These are phyloP conservation scores for Tylopilus sp. DNA, from an alignment of 768 basidiomycete species.

Conservation along the genomic window DNA sequence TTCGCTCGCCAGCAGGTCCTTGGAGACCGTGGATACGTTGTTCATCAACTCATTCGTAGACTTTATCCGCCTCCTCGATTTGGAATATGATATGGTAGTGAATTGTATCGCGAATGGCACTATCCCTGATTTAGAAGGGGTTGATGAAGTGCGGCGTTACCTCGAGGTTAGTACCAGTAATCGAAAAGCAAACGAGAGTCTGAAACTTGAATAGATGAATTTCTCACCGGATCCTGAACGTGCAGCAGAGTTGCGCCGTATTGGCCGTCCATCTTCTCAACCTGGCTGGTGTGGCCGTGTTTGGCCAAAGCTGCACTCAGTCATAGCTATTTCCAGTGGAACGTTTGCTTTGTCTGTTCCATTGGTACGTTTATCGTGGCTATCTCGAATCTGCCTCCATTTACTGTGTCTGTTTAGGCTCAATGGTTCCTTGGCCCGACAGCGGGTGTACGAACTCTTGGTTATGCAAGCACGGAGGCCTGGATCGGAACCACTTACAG, in stretches of 20 bases:
- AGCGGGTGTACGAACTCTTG: neutral
- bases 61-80: neutral
- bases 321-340: slow-evolving; percentile 6
- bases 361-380: slow-evolving; percentile 1
- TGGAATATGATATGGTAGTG: neutral
- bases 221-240: slow-evolving; percentile 6
- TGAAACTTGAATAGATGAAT: neutral
- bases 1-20: neutral
- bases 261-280: slow-evolving; percentile 11
- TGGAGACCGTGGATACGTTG: slow-evolving; percentile 1
- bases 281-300: slow-evolving; percentile 11
- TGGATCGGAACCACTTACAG: slow-evolving; percentile 6
- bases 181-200: neutral
- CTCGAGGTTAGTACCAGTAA: neutral
- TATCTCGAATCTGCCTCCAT: too few species aligned
- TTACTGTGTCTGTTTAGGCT: neutral
- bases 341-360: slow-evolving; percentile 10
- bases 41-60: neutral
- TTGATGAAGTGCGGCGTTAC: slow-evolving; percentile 1
- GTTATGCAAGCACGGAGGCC: slow-evolving; percentile 7
- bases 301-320: slow-evolving; percentile 13
- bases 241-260: slow-evolving; percentile 6
- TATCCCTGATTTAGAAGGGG: neutral
- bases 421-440: slow-evolving; percentile 13
- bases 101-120: neutral